phyloP scores from a whole-genome alignment of 345 rosid species.

The Salix exigua region DNA sequence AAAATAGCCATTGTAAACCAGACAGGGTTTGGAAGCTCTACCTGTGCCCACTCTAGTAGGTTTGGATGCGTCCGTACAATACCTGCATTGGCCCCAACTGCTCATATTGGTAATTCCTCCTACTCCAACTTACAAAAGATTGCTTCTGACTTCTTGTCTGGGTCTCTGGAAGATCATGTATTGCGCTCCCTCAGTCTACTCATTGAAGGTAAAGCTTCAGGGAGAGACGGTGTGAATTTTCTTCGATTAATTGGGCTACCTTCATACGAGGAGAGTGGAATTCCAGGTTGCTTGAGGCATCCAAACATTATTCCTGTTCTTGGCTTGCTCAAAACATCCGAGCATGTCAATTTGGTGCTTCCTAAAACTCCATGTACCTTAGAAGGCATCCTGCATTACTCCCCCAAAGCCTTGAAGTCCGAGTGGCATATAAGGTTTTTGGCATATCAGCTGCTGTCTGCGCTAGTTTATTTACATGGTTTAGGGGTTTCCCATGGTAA shows the following conservation, averaged over 20 bases:
- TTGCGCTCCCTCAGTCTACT: slow-evolving; percentile 52
- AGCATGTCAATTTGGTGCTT: slow-evolving; percentile 48
- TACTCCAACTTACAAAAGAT: slow-evolving; percentile 43
- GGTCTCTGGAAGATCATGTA: slow-evolving; percentile 61
- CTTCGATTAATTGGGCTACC: slow-evolving; percentile 64
- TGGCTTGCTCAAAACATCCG: slow-evolving; percentile 53
- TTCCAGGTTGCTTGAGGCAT: slow-evolving; percentile 67
- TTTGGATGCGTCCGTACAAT: slow-evolving; percentile 49
- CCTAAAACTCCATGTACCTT: slow-evolving; percentile 68
- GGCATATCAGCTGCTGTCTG: slow-evolving; percentile 72
- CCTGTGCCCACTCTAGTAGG: slow-evolving; percentile 36
- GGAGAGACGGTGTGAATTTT: slow-evolving; percentile 51
- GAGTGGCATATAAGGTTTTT: slow-evolving; percentile 72
- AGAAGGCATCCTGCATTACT: slow-evolving; percentile 70
- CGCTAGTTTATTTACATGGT: slow-evolving; percentile 62
- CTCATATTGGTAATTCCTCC: slow-evolving; percentile 44
- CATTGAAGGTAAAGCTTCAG: slow-evolving; percentile 68
- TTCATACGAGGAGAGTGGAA: slow-evolving; percentile 38
- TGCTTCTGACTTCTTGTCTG: slow-evolving; percentile 49
- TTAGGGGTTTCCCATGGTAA: slow-evolving; percentile 63
- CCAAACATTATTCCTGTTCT: slow-evolving; percentile 72
- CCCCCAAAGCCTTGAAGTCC: slow-evolving; percentile 61
- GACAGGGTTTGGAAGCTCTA: slow-evolving; percentile 27
- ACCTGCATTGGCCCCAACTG: slow-evolving; percentile 59
- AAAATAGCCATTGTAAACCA: slow-evolving; percentile 16